These are phyloP conservation scores for Crucihimalaya himalaica DNA, from an alignment of 345 rosid species.

Conservation along the genomic window DNA sequence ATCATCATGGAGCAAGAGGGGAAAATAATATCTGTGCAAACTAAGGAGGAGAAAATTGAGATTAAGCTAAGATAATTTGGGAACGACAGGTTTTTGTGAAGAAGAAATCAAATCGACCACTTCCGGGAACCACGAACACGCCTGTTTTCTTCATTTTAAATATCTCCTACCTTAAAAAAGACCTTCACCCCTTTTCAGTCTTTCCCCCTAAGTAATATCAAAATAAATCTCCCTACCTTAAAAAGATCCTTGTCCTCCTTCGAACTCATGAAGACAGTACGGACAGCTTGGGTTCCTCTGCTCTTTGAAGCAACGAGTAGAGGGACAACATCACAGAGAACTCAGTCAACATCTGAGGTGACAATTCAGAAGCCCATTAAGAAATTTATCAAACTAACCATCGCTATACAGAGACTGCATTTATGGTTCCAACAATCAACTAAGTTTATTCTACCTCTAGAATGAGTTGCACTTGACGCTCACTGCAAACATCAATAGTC, in stretches of 20 bases:
- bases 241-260: constrained; percentile 71
- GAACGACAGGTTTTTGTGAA: constrained; percentile 81
- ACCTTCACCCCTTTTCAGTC: not conserved
- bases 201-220: not conserved
- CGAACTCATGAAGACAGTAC: constrained; percentile 71
- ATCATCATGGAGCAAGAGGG: not conserved
- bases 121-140: constrained; percentile 79
- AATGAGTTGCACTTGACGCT: constrained; percentile 74
- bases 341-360: constrained; percentile 62
- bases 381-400: not conserved
- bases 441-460: constrained; percentile 53
- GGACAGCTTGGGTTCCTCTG: constrained; percentile 69
- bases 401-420: not conserved
- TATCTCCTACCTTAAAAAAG: constrained; percentile 44
- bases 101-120: constrained; percentile 87
- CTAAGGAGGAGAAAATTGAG: constrained; percentile 27
- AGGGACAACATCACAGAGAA: constrained; percentile 71
- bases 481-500: constrained; percentile 81
- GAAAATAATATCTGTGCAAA: constrained; percentile 6
- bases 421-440: not conserved
- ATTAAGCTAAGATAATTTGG: constrained; percentile 75
- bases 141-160: constrained; percentile 64
- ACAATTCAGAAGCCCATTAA: constrained; percentile 6
- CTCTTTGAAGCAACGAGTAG: constrained; percentile 67
- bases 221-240: constrained; percentile 50